A percentile compares a stretch with the other conserved stretches of the same genome.
Conservation (phyloP, 352 stramenopile genomes). For the Hyaloperonospora brassicae region DNA sequence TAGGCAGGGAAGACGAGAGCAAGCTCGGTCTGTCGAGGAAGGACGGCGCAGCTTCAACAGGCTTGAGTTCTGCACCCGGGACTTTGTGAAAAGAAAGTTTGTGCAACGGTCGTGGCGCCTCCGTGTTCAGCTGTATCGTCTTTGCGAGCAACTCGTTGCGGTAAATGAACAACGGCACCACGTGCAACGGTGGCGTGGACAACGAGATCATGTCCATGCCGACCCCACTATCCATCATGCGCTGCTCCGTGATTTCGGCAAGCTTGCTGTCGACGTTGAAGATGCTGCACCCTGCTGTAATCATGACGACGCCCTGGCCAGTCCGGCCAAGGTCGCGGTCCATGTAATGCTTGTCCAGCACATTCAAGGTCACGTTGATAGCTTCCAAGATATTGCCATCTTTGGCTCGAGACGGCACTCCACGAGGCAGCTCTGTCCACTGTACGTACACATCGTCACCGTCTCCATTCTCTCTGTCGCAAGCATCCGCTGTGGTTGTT, state of each 20-base stretch:
- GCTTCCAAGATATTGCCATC: constrained; percentile 97
- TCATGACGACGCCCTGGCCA: constrained; percentile 93
- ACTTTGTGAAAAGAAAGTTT: constrained; percentile 20
- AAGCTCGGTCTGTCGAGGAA: constrained; percentile 10
- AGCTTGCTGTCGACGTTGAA: constrained; percentile 93
- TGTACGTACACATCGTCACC: constrained; percentile 33
- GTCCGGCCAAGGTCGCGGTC: constrained; percentile 93
- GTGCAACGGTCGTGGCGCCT: constrained; percentile 9
- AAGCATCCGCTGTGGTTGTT: background rate
- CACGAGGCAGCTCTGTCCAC: constrained; percentile 50
- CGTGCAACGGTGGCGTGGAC: constrained; percentile 91
- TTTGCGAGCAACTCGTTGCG: constrained; percentile 6
- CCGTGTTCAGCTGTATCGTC: background rate
- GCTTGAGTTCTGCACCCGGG: constrained; percentile 12
- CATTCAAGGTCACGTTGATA: constrained; percentile 97
- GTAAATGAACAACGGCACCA: constrained; percentile 96
- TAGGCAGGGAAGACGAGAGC: constrained; percentile 17
- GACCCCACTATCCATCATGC: constrained; percentile 99
- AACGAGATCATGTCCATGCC: constrained; percentile 97
- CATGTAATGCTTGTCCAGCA: constrained; percentile 98
- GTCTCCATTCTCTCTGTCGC: constrained; percentile 1
- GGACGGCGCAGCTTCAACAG: constrained; percentile 15
- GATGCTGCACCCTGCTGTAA: constrained; percentile 93
- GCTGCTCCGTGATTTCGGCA: constrained; percentile 93
- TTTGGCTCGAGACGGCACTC: constrained; percentile 85